phyloP scores from a whole-genome alignment of 352 stramenopile genomes.

The Phytophthora crassamura region DNA sequence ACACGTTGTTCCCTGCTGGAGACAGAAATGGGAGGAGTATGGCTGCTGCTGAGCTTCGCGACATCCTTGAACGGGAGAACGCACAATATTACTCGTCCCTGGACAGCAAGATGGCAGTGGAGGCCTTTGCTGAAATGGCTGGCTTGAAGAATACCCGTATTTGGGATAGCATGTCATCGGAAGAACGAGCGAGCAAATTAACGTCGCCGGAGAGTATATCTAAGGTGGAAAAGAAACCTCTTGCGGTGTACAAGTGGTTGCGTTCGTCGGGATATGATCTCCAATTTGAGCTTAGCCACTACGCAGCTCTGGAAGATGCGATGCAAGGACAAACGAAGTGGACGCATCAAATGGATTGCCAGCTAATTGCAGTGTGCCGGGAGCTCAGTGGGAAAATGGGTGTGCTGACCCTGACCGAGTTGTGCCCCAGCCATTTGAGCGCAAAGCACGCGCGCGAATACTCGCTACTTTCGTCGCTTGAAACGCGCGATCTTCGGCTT shows the following conservation, averaged over 20 bases:
- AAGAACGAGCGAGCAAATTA: constrained; percentile 19
- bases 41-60: constrained; percentile 1
- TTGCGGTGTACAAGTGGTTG: constrained; percentile 56
- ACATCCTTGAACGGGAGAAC: constrained; percentile 34
- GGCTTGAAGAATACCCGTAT: constrained; percentile 20
- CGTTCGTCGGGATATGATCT: constrained; percentile 65
- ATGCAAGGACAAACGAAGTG: constrained; percentile 63
- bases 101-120: constrained; percentile 42
- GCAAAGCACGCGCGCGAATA: constrained; percentile 41
- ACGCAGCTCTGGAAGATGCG: constrained; percentile 46
- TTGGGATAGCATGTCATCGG: constrained; percentile 18
- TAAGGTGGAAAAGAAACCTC: constrained; percentile 23
- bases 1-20: constrained; percentile 28
- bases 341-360: constrained; percentile 78
- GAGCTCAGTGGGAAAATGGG: constrained; percentile 56
- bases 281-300: constrained; percentile 60
- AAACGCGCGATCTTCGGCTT: constrained; percentile 66
- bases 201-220: constrained; percentile 11
- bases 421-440: constrained; percentile 72
- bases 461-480: constrained; percentile 44
- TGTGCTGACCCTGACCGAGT: constrained; percentile 62
- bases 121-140: constrained; percentile 37
- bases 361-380: constrained; percentile 60
- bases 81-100: constrained; percentile 32
- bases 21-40: background rate